phyloP scores from a whole-genome alignment of 345 rosid species.

The Hibiscus syriacus region DNA sequence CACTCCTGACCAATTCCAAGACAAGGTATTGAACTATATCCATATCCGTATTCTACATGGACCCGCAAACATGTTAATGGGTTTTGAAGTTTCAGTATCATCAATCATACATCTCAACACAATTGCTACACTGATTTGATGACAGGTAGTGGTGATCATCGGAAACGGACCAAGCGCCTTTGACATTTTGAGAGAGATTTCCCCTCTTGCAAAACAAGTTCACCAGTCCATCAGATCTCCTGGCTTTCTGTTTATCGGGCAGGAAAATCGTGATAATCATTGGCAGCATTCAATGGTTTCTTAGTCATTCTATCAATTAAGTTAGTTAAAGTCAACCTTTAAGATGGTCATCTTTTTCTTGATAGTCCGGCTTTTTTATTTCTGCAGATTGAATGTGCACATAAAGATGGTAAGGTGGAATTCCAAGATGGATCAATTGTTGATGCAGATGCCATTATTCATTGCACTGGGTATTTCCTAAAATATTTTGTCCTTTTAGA shows the following conservation, averaged over 20 bases:
- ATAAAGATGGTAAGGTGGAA: conserved; percentile 11
- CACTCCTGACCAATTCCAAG: conserved; percentile 1
- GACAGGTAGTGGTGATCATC: conserved; percentile 3
- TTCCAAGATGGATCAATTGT: conserved; percentile 8
- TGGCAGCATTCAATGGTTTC: conserved; percentile 6
- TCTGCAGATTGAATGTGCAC: conserved; percentile 5
- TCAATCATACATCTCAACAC: not conserved
- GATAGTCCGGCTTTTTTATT: not conserved
- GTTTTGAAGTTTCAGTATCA: too few relatives aligned
- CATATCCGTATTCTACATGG: too few relatives aligned
- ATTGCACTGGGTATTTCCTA: conserved; percentile 1
- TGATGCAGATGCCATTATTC: conserved; percentile 6
- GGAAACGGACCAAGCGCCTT: not conserved
- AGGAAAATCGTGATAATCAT: not conserved
- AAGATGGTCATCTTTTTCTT: not conserved
- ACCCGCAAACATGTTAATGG: not conserved
- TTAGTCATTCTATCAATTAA: not conserved
- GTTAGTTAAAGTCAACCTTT: too few relatives aligned
- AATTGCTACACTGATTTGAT: not conserved
- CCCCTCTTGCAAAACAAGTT: conserved; percentile 7
- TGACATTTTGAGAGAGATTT: not conserved
- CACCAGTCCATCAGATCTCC: conserved; percentile 3
- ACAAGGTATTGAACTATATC: not conserved
- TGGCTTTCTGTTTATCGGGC: not conserved
- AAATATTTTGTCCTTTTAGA: not conserved